Evolutionary conservation across 805 yeast species (phyloP), one percentile per base, ranked within the genome.

Genomic region (Saccharomycopsis lassenensis): DNA sequence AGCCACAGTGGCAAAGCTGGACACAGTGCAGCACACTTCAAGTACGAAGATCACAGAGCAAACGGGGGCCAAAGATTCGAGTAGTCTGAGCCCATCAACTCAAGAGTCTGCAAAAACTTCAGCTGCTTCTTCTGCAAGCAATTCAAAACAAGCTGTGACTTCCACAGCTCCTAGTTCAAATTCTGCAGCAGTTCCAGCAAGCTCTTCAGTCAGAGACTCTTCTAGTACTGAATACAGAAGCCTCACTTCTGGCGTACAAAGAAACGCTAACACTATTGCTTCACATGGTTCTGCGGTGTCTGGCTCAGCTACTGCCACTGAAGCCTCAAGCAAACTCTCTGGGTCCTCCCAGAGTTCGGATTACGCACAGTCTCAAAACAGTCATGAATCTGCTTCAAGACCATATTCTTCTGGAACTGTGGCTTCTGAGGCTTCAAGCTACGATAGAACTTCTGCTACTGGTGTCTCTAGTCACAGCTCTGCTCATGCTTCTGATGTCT

Each of bases 1-100:
- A n/a, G n/a, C n/a, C n/a, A n/a, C n/a, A n/a, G n/a, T n/a, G n/a
- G n/a, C n/a, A n/a, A n/a, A n/a, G n/a, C n/a, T n/a, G n/a, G n/a
- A n/a, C n/a, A n/a, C n/a, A n/a, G n/a, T n/a, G n/a, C 34, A 31
- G 31, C 7, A n/a, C 34, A 23, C 25, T 23, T 23, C 25, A 10
- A n/a, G 10, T 23, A n/a, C 25, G 7, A 18, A 11, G 17, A 18
- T 26, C 7, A 31, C 7, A 24, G 22, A 20, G 17, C 12, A 12
- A 26, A 16, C 31, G 18, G 33, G 19, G 11, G 21, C 20, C 5
- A 33, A 11, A 25, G 21, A 18, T 25, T 24, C 37, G n/a, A 29
- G 20, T 29, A 33, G 11, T 6, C 16, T 29, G 11, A 12, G 21
- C 5, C 16, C 11, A 15, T 14, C 31, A 11, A 21, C 24, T 29